Evolutionary conservation across 2,329 filamentous ascomycete genomes (phyloP).

Genomic region (Aspergillus calidoustus): DNA sequence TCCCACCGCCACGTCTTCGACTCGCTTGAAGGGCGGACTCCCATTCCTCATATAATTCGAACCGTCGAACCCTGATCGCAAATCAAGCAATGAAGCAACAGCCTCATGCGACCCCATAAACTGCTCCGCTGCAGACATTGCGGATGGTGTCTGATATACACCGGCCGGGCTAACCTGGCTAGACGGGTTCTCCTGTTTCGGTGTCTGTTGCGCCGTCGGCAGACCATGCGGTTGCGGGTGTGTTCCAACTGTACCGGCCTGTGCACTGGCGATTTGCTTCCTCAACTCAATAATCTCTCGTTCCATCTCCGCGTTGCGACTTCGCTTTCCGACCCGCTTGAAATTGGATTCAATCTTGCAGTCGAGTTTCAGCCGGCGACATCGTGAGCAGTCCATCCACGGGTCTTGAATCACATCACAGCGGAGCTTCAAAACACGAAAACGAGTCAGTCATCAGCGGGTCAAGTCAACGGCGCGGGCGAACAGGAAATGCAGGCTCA

Average conservation of each 20-base stretch:
- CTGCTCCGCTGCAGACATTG: conserved; percentile 45
- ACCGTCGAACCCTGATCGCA: conserved; percentile 53
- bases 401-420: conserved; percentile 70
- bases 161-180: conserved; percentile 38
- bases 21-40: conserved; percentile 53
- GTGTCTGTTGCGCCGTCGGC: conserved; percentile 33
- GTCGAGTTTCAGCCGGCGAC: conserved; percentile 64
- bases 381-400: conserved; percentile 65
- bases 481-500: conserved; percentile 36
- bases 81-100: conserved; percentile 55
- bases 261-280: conserved; percentile 50
- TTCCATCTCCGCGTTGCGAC: conserved; percentile 68
- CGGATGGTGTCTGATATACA: conserved; percentile 41
- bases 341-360: conserved; percentile 73
- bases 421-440: conserved; percentile 56
- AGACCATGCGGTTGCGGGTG: conserved; percentile 28
- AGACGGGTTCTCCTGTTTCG: conserved; percentile 42
- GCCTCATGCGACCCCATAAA: conserved; percentile 55
- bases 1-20: conserved; percentile 56
- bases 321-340: conserved; percentile 70
- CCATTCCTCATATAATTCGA: conserved; percentile 54
- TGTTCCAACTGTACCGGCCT: conserved; percentile 30
- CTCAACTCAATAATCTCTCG: conserved; percentile 58
- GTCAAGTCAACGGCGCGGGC: not conserved
- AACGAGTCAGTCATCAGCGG: conserved; percentile 8